Evolutionary conservation across 805 yeast genomes (phyloP), one percentile per base, ranked within the genome.

Genomic region (Starmerella stigmatis): DNA sequence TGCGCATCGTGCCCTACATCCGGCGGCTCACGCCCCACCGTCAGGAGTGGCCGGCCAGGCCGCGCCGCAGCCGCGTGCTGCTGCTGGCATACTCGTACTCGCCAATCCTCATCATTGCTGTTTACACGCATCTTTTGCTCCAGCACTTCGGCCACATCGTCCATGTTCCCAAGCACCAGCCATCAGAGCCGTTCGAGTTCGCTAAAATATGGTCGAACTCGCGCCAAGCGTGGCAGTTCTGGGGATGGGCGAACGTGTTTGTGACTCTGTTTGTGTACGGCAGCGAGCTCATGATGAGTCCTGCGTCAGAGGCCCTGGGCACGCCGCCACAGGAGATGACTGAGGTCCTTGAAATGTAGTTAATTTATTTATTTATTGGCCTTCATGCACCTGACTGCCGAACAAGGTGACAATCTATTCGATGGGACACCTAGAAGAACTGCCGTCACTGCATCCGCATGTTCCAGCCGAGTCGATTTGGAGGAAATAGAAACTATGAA

Each of bases 181-280:
- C 37, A 4, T 6, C 32, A 3, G 33, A 25, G 19, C 23, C 37
- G 6, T 22, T 53, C 25, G 49, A 49, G 11, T 13, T 45, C 27
- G 23, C 49, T 3, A 46, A 45, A 19, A 51, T 56, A 13, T 74
- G 35, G 72, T 79, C 60, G 31, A 59, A 53, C 43, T 56, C 65
- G 10, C 57, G 62, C 16, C 50, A 51, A 45, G 81, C 95, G n/a
- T 82, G 94, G 85, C 86, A 86, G 57, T 83, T 92, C 60, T 89
- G 98, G 97, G 85, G 88, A 57, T 89, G 97, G 97, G 75, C 84
- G 47, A 89, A 89, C 60, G 83, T 89, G 69, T 78, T 81, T 53
- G 73, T 81, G 43, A 82, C 94, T 10, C 66, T 92, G 46, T 67
- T 77, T n/a, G 68, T 92, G 22, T 89, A 89, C 63, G 78, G 81